Percentiles rank a stretch among this genome's conserved stretches.
Evolutionary conservation across 345 rosid species (phyloP).

Genomic region (Salix arbutifolia): DNA sequence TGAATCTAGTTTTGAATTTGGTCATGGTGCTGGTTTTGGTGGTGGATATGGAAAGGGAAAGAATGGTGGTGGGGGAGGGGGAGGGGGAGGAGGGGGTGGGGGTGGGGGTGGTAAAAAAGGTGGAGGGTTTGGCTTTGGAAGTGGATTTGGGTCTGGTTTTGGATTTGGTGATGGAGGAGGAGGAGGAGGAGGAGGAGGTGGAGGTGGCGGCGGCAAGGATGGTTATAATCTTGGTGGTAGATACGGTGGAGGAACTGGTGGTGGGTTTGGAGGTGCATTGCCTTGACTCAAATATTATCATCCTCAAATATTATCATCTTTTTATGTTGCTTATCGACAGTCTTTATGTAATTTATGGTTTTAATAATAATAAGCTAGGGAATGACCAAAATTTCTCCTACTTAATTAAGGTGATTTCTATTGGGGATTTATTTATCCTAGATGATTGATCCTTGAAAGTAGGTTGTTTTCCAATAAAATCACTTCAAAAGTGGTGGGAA

Average conservation of each 20-base stretch:
- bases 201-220: neutral
- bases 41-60: conserved; percentile 10
- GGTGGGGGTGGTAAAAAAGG: neutral
- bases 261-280: conserved; percentile 19
- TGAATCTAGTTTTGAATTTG: neutral
- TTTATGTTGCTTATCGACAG: neutral
- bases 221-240: neutral
- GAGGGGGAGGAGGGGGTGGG: conserved; percentile 12
- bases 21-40: neutral
- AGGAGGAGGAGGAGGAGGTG: neutral
- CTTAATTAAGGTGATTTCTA: neutral
- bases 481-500: neutral
- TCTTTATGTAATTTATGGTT: neutral
- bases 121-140: conserved; percentile 1
- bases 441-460: neutral
- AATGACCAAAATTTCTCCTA: neutral
- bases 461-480: neutral
- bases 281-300: conserved; percentile 2
- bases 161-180: neutral
- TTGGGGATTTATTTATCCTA: neutral
- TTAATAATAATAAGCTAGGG: neutral
- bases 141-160: neutral
- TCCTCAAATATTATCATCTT: no score
- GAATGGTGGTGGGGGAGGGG: neutral
- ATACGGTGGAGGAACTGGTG: conserved; percentile 3